Evolutionary conservation across 2,329 filamentous ascomycete species (phyloP), one percentile per base, ranked within the genome.

Genomic region (Diaporthe helianthi): DNA sequence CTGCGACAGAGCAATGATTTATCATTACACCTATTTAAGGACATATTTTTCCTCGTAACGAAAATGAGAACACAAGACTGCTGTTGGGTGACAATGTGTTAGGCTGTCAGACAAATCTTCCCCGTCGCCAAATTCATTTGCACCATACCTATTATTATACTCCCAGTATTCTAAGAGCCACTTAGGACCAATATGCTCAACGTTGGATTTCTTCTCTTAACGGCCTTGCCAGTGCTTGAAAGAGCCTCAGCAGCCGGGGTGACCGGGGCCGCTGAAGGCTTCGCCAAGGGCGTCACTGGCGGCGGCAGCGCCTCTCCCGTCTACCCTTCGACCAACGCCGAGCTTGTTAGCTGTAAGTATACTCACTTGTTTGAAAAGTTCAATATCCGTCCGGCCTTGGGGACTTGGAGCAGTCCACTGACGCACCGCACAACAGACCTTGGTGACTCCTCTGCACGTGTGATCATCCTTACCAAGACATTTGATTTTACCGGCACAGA

Each of bases 391-490:
- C 1, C 24, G 22, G 3, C 15, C 19, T 46, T 22, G 19, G n/a
- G 13, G 3, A 33, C 4, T 3, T 22, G 12, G 4, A 47, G 4
- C 8, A 19, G 10, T 33, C 1, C 10, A 24, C 90, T 49, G 33
- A 63, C 15, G 3, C 29, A 49, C 26, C 15, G 3, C 29, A 49
- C 26, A 24, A 24, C 26, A 63, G 58, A 89, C 79, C 83, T 91
- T 8, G 81, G 81, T 9, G 87, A 89, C 76, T 79, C 78, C 65
- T 76, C 80, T 22, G 74, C 88, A 12, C 84, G 87, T 26, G 84
- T 86, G 70, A 90, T 91, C 73, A 82, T 90, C 67, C 80, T 90
- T 31, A 83, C 84, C 76, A 85, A 87, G 76, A 83, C 81, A 51
- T 84, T 85, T 74, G 84, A 87, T 79, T 89, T 88, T 80, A 84